Percentiles rank a stretch among this genome's conserved stretches.
Conservation (phyloP, 306 rosid species). For the Glycine tomentella region DNA sequence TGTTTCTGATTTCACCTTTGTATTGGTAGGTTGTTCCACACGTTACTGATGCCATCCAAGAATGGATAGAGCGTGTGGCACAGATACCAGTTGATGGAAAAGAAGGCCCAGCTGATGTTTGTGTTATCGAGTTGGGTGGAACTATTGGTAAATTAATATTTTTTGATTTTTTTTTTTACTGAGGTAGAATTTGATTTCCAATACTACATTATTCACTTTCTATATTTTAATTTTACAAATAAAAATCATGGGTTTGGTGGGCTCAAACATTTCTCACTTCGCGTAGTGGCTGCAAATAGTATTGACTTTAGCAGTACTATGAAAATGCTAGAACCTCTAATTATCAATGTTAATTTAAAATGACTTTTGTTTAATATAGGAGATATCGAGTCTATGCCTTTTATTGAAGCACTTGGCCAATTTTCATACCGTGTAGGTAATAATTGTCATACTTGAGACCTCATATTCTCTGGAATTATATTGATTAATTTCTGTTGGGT, state of each 20-base stretch:
- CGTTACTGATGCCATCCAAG: conserved; percentile 83
- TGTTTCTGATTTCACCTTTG: conserved; percentile 43
- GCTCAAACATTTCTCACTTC: no score
- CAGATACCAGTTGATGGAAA: conserved; percentile 76
- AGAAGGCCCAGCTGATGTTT: conserved; percentile 81
- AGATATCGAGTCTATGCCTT: conserved; percentile 48
- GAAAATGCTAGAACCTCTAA: neutral
- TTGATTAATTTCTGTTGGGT: neutral
- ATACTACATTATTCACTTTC: no score
- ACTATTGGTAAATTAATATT: conserved; percentile 73
- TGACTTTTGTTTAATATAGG: conserved; percentile 35
- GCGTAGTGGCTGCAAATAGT: neutral
- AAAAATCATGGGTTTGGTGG: no score
- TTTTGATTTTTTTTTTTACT: neutral
- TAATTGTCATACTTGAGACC: conserved; percentile 14
- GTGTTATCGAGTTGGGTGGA: conserved; percentile 89
- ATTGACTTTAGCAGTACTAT: neutral
- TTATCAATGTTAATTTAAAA: neutral
- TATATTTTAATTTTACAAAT: no score
- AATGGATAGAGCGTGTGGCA: conserved; percentile 84
- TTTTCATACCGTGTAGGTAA: conserved; percentile 51
- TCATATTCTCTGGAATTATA: conserved; percentile 22
- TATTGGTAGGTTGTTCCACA: conserved; percentile 75
- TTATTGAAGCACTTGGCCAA: conserved; percentile 51
- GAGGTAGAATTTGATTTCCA: neutral